These are phyloP conservation scores for Penicillium sp. DNA, from an alignment of 2,329 filamentous ascomycete genomes.

Conservation along the genomic window DNA sequence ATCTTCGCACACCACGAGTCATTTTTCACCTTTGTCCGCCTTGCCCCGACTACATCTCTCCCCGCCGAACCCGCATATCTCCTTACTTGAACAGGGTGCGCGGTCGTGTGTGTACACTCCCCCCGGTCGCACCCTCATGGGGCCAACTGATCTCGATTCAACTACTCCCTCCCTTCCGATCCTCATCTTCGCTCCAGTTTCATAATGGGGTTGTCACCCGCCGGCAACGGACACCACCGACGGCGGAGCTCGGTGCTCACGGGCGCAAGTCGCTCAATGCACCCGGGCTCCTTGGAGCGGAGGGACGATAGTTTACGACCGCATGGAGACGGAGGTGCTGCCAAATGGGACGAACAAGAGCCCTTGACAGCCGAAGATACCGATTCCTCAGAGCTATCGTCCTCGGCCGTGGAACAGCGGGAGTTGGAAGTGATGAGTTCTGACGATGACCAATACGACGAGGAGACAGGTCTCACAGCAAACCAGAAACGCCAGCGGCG, in stretches of 20 bases:
- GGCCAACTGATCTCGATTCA: conserved; percentile 16
- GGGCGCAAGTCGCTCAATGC: conserved; percentile 56
- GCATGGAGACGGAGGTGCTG: conserved; percentile 27
- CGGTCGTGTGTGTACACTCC: conserved; percentile 20
- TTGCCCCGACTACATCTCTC: neutral
- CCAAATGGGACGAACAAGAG: conserved; percentile 42
- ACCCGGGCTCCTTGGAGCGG: conserved; percentile 38
- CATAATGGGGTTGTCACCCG: conserved; percentile 41
- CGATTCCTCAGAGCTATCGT: conserved; percentile 47
- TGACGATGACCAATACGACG: conserved; percentile 80
- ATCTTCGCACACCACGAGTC: neutral
- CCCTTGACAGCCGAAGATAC: conserved; percentile 40
- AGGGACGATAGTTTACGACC: conserved; percentile 37
- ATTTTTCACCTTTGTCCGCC: neutral
- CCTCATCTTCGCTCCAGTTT: conserved; percentile 14
- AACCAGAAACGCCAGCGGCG: conserved; percentile 69
- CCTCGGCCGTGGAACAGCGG: conserved; percentile 50
- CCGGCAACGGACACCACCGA: conserved; percentile 40
- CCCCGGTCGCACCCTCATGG: conserved; percentile 26
- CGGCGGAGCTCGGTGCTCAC: conserved; percentile 45
- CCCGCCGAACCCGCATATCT: neutral
- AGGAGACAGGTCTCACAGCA: conserved; percentile 82
- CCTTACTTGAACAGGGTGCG: conserved; percentile 10
- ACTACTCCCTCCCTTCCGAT: conserved; percentile 17
- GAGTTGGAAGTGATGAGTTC: conserved; percentile 64